Evolutionary conservation across 1,139 yeast genomes (phyloP).

Genomic region (Taiozyma sp.): DNA sequence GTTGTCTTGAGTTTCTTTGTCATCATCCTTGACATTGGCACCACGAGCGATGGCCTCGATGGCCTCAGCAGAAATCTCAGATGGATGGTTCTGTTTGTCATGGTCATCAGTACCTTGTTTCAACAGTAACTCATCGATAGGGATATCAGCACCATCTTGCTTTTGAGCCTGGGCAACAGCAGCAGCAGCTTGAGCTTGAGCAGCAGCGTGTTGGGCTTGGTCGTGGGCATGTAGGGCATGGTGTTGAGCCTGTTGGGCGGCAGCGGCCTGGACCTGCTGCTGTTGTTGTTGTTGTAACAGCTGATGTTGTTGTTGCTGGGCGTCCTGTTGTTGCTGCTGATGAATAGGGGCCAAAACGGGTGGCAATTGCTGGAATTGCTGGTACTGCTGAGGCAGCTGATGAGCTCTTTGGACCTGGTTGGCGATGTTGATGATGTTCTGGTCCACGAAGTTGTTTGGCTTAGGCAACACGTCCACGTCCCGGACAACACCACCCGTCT

Average conservation of each 20-base stretch:
- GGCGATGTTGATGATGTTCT: slow-evolving; percentile 21
- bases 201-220: slow-evolving; percentile 13
- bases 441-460: slow-evolving; percentile 13
- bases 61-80: slow-evolving; percentile 7
- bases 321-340: slow-evolving; percentile 3
- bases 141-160: slow-evolving; percentile 19
- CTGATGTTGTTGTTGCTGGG: slow-evolving; percentile 12
- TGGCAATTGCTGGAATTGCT: slow-evolving; percentile 3
- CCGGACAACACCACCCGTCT: slow-evolving; percentile 8
- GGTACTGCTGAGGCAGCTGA: slow-evolving; percentile 7
- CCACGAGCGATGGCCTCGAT: slow-evolving; percentile 7
- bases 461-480: background rate
- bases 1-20: slow-evolving; percentile 4
- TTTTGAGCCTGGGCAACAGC: slow-evolving; percentile 9
- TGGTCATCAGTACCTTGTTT: slow-evolving; percentile 15
- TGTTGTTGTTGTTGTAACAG: slow-evolving; percentile 8
- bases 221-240: slow-evolving; percentile 2
- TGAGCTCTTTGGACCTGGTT: slow-evolving; percentile 16
- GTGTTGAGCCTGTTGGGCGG: slow-evolving; percentile 1
- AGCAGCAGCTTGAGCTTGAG: slow-evolving; percentile 13
- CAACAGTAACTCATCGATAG: slow-evolving; percentile 22
- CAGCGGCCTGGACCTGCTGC: slow-evolving; percentile 10
- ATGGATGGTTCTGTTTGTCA: slow-evolving; percentile 2
- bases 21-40: slow-evolving; percentile 2
- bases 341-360: slow-evolving; percentile 7